A percentile compares a stretch with the other conserved stretches of the same genome.
phyloP scores from a whole-genome alignment of 2,329 filamentous ascomycete species.

The Rutstroemia sp. region DNA sequence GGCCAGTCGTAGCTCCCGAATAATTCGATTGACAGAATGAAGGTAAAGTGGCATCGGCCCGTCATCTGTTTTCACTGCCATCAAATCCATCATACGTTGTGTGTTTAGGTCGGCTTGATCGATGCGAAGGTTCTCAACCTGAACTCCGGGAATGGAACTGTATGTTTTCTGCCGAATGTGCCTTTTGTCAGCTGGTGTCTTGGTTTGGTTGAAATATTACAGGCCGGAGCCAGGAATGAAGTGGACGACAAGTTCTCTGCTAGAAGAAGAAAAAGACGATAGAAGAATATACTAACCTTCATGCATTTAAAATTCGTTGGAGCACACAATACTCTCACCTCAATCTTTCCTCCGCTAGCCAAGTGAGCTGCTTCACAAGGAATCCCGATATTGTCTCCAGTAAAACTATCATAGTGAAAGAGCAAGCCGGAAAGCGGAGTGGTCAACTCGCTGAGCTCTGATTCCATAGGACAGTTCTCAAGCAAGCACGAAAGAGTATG shows the following conservation, averaged over 20 bases:
- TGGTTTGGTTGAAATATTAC: background rate
- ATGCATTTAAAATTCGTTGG: slow-evolving; percentile 39
- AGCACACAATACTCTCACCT: slow-evolving; percentile 44
- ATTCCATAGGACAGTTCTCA: slow-evolving; percentile 36
- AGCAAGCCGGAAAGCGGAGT: slow-evolving; percentile 45
- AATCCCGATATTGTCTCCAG: slow-evolving; percentile 12
- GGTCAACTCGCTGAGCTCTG: slow-evolving; percentile 35
- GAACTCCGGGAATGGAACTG: slow-evolving; percentile 31
- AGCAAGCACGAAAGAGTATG: slow-evolving; percentile 52
- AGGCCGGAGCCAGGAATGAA: no score
- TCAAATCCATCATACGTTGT: slow-evolving; percentile 45
- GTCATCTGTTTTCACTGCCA: slow-evolving; percentile 39
- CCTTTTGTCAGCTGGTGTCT: background rate
- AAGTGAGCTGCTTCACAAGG: slow-evolving; percentile 50
- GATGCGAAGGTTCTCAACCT: slow-evolving; percentile 39
- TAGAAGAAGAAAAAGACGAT: background rate
- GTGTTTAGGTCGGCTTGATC: slow-evolving; percentile 42
- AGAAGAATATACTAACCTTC: slow-evolving; percentile 16
- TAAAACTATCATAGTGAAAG: slow-evolving; percentile 43
- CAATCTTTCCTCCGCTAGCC: slow-evolving; percentile 36
- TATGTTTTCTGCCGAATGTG: background rate
- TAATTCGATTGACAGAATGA: slow-evolving; percentile 38
- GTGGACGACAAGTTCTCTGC: no score
- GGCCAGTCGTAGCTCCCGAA: slow-evolving; percentile 41
- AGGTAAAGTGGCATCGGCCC: slow-evolving; percentile 44